Percentiles rank a stretch among this genome's conserved stretches.
These are phyloP conservation scores for Kurtzmaniella quercitrusa DNA, from an alignment of 1,139 yeast species.

Conservation along the genomic window DNA sequence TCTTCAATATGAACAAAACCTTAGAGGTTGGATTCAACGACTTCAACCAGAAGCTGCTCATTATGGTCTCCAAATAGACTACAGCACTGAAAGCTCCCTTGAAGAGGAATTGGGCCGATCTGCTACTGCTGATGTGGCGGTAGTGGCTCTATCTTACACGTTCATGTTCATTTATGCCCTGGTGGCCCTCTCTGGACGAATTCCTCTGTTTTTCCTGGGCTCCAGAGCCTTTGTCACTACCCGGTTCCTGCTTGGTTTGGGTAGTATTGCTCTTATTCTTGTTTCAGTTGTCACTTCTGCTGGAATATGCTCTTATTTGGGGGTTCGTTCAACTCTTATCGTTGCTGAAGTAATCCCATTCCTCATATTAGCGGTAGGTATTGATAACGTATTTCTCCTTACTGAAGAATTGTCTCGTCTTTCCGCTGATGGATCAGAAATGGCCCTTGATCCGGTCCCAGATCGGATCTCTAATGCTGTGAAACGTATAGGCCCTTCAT, in stretches of 20 bases:
- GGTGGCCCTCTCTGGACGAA: conserved; percentile 66
- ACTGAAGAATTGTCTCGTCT: conserved; percentile 70
- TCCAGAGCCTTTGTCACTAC: conserved; percentile 46
- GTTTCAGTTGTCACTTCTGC: conserved; percentile 78
- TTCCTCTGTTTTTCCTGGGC: conserved; percentile 21
- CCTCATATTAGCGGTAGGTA: conserved; percentile 87
- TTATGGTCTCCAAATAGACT: conserved; percentile 60
- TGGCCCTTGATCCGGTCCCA: conserved; percentile 22
- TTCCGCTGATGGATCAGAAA: conserved; percentile 24
- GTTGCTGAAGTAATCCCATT: conserved; percentile 98
- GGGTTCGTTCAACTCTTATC: conserved; percentile 80
- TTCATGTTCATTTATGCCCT: conserved; percentile 92
- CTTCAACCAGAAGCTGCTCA: conserved; percentile 31
- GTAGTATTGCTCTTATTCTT: conserved; percentile 77
- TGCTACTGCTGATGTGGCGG: conserved; percentile 71
- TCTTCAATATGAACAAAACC: conserved; percentile 56
- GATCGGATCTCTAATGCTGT: conserved; percentile 61
- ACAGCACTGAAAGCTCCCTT: conserved; percentile 77
- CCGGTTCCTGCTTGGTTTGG: conserved; percentile 70
- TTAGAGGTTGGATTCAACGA: conserved; percentile 53
- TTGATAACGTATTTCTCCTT: conserved; percentile 84
- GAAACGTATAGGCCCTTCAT: conserved; percentile 81
- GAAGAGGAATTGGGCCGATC: conserved; percentile 81
- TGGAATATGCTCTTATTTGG: conserved; percentile 72
- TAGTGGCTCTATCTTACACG: conserved; percentile 69